These are phyloP conservation scores for Colletotrichum lupini DNA, from an alignment of 2,329 filamentous ascomycete species.

Conservation along the genomic window DNA sequence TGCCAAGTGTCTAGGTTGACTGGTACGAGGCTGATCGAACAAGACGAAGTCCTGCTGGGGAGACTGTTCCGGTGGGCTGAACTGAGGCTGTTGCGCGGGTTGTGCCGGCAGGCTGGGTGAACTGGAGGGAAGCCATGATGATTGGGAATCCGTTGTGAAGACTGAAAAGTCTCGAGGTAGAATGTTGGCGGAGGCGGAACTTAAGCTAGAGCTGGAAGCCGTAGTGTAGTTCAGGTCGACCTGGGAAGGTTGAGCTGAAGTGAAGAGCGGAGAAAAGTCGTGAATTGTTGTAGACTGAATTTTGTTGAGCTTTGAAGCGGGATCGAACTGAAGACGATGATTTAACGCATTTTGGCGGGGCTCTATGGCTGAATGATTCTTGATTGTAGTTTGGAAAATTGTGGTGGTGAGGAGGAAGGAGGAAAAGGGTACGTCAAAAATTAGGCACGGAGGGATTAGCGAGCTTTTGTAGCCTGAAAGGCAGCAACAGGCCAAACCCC, in stretches of 20 bases:
- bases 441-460: constrained; percentile 39
- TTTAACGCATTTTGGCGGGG: constrained; percentile 31
- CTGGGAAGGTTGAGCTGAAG: constrained; percentile 78
- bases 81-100: constrained; percentile 65
- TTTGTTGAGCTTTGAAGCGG: constrained; percentile 25
- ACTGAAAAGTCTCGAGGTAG: constrained; percentile 74
- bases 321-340: neutral
- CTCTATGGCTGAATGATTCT: neutral
- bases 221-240: constrained; percentile 88
- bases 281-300: constrained; percentile 60
- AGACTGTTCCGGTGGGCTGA: constrained; percentile 53
- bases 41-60: constrained; percentile 82
- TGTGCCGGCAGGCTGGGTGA: constrained; percentile 71
- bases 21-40: constrained; percentile 67
- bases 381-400: constrained; percentile 41
- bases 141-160: constrained; percentile 85
- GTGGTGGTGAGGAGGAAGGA: constrained; percentile 58
- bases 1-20: constrained; percentile 54
- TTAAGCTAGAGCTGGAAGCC: constrained; percentile 69
- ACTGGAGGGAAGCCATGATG: constrained; percentile 84
- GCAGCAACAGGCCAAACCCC: neutral
- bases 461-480: constrained; percentile 32
- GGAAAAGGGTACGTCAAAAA: constrained; percentile 39
- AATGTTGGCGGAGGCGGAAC: constrained; percentile 70
- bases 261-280: constrained; percentile 70